Conservation (phyloP, 805 yeast species). For the Candida railenensis region DNA sequence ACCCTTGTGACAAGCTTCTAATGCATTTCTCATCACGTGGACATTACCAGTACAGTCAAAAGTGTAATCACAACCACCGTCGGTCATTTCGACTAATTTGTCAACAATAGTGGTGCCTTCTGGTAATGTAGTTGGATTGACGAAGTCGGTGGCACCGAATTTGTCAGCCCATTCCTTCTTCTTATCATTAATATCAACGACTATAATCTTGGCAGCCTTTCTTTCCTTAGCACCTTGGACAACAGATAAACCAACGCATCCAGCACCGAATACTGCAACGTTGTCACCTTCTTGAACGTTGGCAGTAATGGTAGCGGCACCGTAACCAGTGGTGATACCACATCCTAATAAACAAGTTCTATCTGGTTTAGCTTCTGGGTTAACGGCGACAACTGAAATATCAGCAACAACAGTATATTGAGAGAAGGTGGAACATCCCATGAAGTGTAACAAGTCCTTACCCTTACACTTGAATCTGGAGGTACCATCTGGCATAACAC, state of each 20-base stretch:
- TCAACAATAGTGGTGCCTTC: slow-evolving; percentile 78
- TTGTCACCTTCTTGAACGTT: slow-evolving; percentile 87
- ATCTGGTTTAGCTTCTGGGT: slow-evolving; percentile 79
- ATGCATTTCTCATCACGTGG: slow-evolving; percentile 90
- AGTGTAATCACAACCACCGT: slow-evolving; percentile 95
- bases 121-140: slow-evolving; percentile 78
- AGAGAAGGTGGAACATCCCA: slow-evolving; percentile 98
- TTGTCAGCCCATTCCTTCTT: slow-evolving; percentile 83
- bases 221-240: slow-evolving; percentile 90
- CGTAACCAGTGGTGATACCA: slow-evolving; percentile 98
- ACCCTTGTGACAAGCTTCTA: slow-evolving; percentile 97
- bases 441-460: slow-evolving; percentile 80
- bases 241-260: slow-evolving; percentile 94
- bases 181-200: slow-evolving; percentile 80
- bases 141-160: slow-evolving; percentile 94
- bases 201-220: slow-evolving; percentile 78
- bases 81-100: slow-evolving; percentile 83
- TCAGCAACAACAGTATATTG: slow-evolving; percentile 98
- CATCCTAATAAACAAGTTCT: slow-evolving; percentile 93
- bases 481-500: slow-evolving; percentile 99
- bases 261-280: slow-evolving; percentile 96
- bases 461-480: slow-evolving; percentile 86
- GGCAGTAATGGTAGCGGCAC: slow-evolving; percentile 95
- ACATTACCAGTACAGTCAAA: slow-evolving; percentile 99
- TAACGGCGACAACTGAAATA: slow-evolving; percentile 91